A percentile compares a stretch with the other conserved stretches of the same genome.
phyloP scores from a whole-genome alignment of 1,284 basidiomycete genomes.

The Austropuccinia psidii region DNA sequence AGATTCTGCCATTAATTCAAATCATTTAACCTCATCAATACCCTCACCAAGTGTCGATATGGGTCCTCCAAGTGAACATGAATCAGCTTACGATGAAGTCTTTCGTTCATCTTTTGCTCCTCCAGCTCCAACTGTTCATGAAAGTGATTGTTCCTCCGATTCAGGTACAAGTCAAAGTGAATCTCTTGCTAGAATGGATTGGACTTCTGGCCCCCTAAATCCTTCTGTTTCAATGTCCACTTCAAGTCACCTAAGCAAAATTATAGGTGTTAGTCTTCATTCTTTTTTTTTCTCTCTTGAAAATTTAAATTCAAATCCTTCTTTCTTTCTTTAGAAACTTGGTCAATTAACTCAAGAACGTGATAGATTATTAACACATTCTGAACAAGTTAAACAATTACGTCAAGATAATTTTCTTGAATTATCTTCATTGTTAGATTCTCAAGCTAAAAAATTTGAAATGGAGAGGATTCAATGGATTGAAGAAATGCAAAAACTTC shows the following conservation, averaged over 20 bases:
- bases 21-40: background rate
- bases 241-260: slow-evolving; percentile 22
- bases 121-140: slow-evolving; percentile 2
- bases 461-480: background rate
- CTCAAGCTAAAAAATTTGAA: slow-evolving; percentile 1
- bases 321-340: slow-evolving; percentile 12
- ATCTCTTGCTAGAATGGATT: slow-evolving; percentile 5
- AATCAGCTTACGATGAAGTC: slow-evolving; percentile 28
- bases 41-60: background rate
- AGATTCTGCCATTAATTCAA: too few species aligned
- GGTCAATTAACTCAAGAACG: slow-evolving; percentile 8
- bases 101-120: slow-evolving; percentile 6
- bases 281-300: background rate
- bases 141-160: slow-evolving; percentile 10
- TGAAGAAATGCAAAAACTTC: background rate
- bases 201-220: background rate
- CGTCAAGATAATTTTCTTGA: background rate
- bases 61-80: slow-evolving; percentile 21
- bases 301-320: background rate
- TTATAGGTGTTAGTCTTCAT: background rate
- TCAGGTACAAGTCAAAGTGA: background rate
- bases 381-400: background rate
- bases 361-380: background rate
- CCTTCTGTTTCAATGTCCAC: background rate
- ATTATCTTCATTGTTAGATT: background rate